Evolutionary conservation across 441 rosid species (phyloP), one percentile per base, ranked within the genome.

Genomic region (Populus tomentosa): DNA sequence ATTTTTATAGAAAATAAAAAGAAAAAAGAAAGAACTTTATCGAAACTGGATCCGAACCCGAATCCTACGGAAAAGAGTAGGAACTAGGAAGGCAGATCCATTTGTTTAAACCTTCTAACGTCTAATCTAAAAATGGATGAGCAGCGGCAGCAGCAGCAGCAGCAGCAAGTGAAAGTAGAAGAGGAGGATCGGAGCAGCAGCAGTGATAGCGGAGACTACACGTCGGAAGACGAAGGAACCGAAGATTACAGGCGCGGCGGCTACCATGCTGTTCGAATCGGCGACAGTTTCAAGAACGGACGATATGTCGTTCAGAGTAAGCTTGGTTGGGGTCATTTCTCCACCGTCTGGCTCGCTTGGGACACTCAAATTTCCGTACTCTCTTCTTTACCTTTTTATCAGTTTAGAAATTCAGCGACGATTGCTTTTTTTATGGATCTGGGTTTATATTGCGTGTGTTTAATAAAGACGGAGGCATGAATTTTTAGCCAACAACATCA

Each of bases 301-400:
- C 85, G 90, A 46, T 91, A 89, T 73, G 90, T 87, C 13, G 92
- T 88, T 32, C 93, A 88, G 80, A 80, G 87, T 38, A 89, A 89
- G 82, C 93, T 91, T 28, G 93, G 93, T 4, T 89, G 95, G 95
- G 93, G 95, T 6, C 93, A 89, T 81, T 91, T 91, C 86, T 89
- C 95, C 69, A 89, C 93, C 72, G 93, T 89, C 20, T 91, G 95
- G 92, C 92, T 91, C 70, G 89, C 91, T 71, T 91, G 95, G 92
- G 92, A 89, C 73, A 83, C 88, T 26, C 87, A 79, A 0, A 79
- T 75, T 35, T 82, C 87, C 18, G 95, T 91, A 88, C 11, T 42
- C 8, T 11, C 59, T 69, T 59, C 23, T 74, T 65, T 68, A 65
- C 33, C 46, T 13, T n/a, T 14, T 13, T 14, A 13, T 46, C 33